Evolutionary conservation across 257 asterid genomes (phyloP), one percentile per base, ranked within the genome.

Genomic region (Penstemon newberryi): DNA sequence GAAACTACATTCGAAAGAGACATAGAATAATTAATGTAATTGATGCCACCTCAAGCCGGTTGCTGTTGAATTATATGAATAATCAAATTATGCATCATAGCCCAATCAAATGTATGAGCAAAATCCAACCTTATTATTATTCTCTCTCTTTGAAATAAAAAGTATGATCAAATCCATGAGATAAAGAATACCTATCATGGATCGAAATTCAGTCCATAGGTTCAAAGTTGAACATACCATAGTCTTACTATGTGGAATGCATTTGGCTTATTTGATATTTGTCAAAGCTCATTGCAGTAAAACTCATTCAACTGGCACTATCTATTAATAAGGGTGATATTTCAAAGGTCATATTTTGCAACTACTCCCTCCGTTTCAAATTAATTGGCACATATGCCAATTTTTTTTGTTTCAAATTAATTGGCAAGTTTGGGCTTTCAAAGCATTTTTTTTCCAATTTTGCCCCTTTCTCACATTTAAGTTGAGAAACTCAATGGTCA

Each of bases 1-100:
- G 63, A 38, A 65, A 75, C 47, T 43, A 49, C 33, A 25, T 25
- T 25, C 33, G 54, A 43, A 70, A 36, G 47, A 11, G 33, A 36
- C n/a, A 12, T 38, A 60, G 70, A 25, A 8, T 13, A 57, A 9
- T 8, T 12, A 57, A 49, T 4, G 58, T 46, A 56, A 63, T 55
- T 36, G 42, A 49, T 56, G 50, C 49, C 50, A 43, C 25, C 50
- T 43, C 9, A 70, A 49, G 45, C 41, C 15, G 36, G 49, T 47
- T 45, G 77, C 60, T 7, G 47, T 9, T 50, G 63, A 15, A 51
- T 19, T 60, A 39, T 39, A 60, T 0, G 10, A 9, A 42, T 59
- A 8, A 37, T 59, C 33, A 7, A 40, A 40, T 45, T 5, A 7
- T 3, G 45, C 52, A 7, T 40, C 19, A 39, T 42, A 60, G 40